Percentiles rank a stretch among this genome's conserved stretches.
These are phyloP conservation scores for Colletotrichum eremochloae DNA, from an alignment of 2,329 filamentous ascomycete species.

Conservation along the genomic window DNA sequence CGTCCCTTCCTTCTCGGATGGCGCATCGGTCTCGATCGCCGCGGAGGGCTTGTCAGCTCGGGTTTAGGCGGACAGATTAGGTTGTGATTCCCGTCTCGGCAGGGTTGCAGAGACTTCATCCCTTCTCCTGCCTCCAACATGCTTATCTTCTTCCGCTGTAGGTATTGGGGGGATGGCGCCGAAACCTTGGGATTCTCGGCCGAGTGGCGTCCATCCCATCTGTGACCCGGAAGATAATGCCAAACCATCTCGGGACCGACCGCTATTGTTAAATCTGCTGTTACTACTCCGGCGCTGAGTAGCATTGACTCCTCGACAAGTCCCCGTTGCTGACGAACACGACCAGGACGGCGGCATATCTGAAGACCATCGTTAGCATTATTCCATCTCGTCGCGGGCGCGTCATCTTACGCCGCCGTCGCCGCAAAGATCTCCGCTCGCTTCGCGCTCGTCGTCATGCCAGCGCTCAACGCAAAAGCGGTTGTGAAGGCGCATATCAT, in stretches of 20 bases:
- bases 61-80: not conserved
- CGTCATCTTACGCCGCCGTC: conserved; percentile 34
- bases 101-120: not conserved
- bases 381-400: not conserved
- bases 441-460: conserved; percentile 28
- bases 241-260: not conserved
- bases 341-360: conserved; percentile 39
- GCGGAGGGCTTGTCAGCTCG: not conserved
- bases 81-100: not conserved
- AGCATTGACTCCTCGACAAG: conserved; percentile 8
- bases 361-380: conserved; percentile 6
- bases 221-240: not conserved
- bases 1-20: too few relatives aligned
- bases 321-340: conserved; percentile 32
- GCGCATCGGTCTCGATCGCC: too few relatives aligned
- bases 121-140: not conserved
- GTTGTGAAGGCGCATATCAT: conserved; percentile 45
- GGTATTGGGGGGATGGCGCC: not conserved
- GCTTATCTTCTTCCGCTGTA: not conserved
- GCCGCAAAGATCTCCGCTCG: conserved; percentile 35
- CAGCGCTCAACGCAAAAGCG: conserved; percentile 24
- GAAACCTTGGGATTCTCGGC: not conserved
- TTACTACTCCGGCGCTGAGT: not conserved
- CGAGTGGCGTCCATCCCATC: not conserved
- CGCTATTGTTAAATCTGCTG: not conserved